phyloP scores from a whole-genome alignment of 2,329 filamentous ascomycete genomes.

The Aureobasidium zeae region DNA sequence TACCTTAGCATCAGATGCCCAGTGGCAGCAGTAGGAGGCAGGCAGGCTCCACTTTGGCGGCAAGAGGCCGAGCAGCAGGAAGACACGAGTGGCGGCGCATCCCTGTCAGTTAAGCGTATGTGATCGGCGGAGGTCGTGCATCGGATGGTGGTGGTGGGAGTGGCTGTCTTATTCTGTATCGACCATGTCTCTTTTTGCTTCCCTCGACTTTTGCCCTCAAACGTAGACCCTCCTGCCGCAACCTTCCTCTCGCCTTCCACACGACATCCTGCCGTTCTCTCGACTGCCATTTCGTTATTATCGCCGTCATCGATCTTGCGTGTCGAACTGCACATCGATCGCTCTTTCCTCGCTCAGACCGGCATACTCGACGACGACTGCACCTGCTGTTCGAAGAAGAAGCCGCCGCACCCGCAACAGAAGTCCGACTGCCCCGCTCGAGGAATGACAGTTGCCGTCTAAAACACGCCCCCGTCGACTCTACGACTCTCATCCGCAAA shows the following conservation, averaged over 20 bases:
- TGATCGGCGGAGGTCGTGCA: constrained; percentile 10
- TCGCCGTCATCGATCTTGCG: background rate
- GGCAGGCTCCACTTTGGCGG: background rate
- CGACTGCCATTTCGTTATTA: background rate
- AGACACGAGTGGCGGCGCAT: constrained; percentile 14
- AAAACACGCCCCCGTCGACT: background rate
- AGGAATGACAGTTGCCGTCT: constrained; percentile 6
- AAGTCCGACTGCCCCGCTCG: too few species aligned
- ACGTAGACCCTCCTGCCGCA: constrained; percentile 6
- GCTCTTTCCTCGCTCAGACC: background rate
- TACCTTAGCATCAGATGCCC: background rate
- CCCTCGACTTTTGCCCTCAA: constrained; percentile 4
- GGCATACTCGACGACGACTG: background rate
- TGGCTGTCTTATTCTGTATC: too few species aligned
- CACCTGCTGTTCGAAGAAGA: too few species aligned
- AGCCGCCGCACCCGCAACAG: too few species aligned
- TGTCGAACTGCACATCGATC: background rate
- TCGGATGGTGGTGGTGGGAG: constrained; percentile 4
- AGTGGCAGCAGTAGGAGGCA: background rate
- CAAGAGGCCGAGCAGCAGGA: constrained; percentile 11
- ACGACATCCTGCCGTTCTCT: background rate
- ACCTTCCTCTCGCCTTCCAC: background rate
- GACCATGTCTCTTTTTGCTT: constrained; percentile 8
- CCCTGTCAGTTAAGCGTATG: constrained; percentile 12
- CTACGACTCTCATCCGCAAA: background rate